Conservation (phyloP, 257 asterid genomes). For the Nicotiana sylvestris region DNA sequence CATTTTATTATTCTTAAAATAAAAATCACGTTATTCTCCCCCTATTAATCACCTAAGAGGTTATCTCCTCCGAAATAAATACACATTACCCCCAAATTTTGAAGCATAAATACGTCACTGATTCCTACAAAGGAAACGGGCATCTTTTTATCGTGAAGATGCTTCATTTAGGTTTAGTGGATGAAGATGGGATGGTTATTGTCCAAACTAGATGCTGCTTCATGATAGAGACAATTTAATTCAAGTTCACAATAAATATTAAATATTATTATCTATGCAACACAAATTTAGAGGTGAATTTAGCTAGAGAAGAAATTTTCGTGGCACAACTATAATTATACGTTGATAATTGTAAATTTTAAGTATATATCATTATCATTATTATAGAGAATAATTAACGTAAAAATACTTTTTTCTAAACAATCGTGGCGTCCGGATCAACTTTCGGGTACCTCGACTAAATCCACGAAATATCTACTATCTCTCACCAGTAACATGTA, state of each 20-base stretch:
- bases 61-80: neutral
- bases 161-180: conserved; percentile 3
- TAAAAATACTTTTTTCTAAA: too few relatives aligned
- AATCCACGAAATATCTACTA: too few relatives aligned
- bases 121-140: conserved; percentile 3
- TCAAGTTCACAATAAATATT: neutral
- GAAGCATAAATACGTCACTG: neutral
- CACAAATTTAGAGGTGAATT: neutral
- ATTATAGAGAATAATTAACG: too few relatives aligned
- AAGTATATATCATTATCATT: too few relatives aligned
- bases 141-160: neutral
- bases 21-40: neutral
- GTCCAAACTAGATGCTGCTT: neutral
- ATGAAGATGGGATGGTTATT: neutral
- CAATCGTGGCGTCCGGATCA: too few relatives aligned
- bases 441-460: too few relatives aligned
- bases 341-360: too few relatives aligned
- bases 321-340: too few relatives aligned
- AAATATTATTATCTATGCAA: neutral
- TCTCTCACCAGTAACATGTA: too few relatives aligned
- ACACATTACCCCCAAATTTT: neutral
- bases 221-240: neutral
- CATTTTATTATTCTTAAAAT: neutral
- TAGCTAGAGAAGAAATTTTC: too few relatives aligned
- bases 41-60: neutral